Conservation (phyloP, 768 basidiomycete species). For the Pleurotus platypus region DNA sequence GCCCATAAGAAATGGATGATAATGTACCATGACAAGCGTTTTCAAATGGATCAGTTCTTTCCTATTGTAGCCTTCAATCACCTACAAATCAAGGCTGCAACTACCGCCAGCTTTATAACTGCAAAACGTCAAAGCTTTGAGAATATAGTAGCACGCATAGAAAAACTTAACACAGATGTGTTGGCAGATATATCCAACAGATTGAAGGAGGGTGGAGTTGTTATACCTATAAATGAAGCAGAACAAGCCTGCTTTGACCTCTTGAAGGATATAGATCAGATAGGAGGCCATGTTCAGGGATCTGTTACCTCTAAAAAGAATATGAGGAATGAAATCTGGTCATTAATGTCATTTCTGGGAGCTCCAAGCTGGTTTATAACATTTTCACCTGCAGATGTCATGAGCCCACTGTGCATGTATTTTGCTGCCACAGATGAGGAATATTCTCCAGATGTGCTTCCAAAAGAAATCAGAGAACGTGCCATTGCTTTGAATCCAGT, state of each 20-base stretch:
- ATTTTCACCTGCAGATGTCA: constrained; percentile 8
- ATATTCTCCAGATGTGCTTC: background rate
- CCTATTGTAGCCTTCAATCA: constrained; percentile 35
- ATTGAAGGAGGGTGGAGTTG: constrained; percentile 19
- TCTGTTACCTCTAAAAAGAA: constrained; percentile 23
- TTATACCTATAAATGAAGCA: constrained; percentile 20
- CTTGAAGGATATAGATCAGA: constrained; percentile 29
- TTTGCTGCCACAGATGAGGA: background rate
- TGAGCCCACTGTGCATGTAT: constrained; percentile 5
- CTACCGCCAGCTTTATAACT: constrained; percentile 22
- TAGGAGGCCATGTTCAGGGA: constrained; percentile 25
- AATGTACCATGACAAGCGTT: constrained; percentile 36
- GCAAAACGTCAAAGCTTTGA: constrained; percentile 21
- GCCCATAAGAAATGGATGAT: constrained; percentile 19
- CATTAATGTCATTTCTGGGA: constrained; percentile 3
- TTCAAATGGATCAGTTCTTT: no score
- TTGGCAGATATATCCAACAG: constrained; percentile 11
- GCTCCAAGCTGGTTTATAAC: constrained; percentile 10
- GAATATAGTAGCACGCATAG: constrained; percentile 12
- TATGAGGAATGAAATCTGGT: constrained; percentile 11
- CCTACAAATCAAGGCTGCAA: constrained; percentile 28
- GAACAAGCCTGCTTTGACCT: constrained; percentile 33
- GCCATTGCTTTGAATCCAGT: constrained; percentile 22
- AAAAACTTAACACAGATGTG: background rate
- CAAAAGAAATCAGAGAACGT: background rate